A percentile compares a stretch with the other conserved stretches of the same genome.
These are phyloP conservation scores for Monotropa hypopitys DNA, from an alignment of 179 eudicot species.

Conservation along the genomic window DNA sequence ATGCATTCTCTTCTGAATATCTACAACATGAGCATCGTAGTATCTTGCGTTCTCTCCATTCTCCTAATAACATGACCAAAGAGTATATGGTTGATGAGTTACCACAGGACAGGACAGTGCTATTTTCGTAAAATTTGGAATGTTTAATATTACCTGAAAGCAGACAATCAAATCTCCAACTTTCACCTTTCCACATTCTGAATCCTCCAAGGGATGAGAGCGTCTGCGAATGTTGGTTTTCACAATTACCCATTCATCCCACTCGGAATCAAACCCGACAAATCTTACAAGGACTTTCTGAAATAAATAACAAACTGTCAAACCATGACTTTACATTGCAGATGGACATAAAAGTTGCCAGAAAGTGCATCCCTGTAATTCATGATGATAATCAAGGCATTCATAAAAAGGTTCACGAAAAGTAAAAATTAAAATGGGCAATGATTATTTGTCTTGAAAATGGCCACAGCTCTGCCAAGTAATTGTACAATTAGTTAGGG, in stretches of 20 bases:
- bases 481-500: background rate
- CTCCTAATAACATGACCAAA: constrained; percentile 32
- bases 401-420: background rate
- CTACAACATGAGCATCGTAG: constrained; percentile 63
- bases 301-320: constrained; percentile 1
- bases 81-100: background rate
- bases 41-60: constrained; percentile 49
- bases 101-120: background rate
- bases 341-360: background rate
- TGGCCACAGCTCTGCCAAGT: background rate
- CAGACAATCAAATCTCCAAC: constrained; percentile 73
- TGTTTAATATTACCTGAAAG: constrained; percentile 43
- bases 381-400: background rate
- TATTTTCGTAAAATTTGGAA: background rate
- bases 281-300: constrained; percentile 81
- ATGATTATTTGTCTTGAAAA: background rate
- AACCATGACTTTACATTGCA: constrained; percentile 1
- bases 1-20: constrained; percentile 63
- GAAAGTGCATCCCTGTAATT: background rate
- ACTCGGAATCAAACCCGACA: constrained; percentile 54
- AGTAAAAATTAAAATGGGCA: background rate
- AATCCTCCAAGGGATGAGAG: constrained; percentile 65
- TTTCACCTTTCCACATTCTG: constrained; percentile 66
- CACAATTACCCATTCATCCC: constrained; percentile 81
- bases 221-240: constrained; percentile 48